Evolutionary conservation across 495 filamentous ascomycete genomes (phyloP).

Genomic region (Parachaetomium inaequale): DNA sequence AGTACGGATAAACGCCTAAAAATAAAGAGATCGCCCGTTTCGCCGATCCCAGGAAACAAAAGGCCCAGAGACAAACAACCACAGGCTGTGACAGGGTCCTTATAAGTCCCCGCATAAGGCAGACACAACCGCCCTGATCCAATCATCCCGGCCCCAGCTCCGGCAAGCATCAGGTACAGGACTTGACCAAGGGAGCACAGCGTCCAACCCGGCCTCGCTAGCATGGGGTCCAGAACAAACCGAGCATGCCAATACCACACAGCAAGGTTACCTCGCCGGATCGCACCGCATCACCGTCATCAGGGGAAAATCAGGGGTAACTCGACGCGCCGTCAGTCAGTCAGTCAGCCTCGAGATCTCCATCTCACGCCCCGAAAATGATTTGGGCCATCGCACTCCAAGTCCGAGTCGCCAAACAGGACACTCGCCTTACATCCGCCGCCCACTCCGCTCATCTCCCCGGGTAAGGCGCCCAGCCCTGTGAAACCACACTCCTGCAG

Average conservation of each 20-base stretch:
- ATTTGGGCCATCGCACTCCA: not conserved
- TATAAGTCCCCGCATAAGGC: conserved; percentile 1
- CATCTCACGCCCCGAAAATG: not conserved
- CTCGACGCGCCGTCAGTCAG: not conserved
- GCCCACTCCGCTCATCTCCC: not conserved
- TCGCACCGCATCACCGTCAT: not conserved
- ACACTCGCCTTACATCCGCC: not conserved
- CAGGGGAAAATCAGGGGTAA: not conserved
- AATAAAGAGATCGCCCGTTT: not conserved
- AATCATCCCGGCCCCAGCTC: not conserved
- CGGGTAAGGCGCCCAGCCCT: not conserved
- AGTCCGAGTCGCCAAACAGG: not conserved
- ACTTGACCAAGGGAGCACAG: too few relatives aligned
- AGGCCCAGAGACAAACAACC: not conserved
- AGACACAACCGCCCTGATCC: not conserved
- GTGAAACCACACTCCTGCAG: conserved; percentile 8
- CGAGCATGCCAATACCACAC: conserved; percentile 3
- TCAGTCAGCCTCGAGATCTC: not conserved
- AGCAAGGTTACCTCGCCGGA: not conserved
- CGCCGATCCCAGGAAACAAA: not conserved
- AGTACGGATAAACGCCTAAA: not conserved
- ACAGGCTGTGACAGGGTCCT: not conserved
- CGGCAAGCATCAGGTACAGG: not conserved
- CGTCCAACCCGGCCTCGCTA: conserved; percentile 2
- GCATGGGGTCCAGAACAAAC: not conserved